Evolutionary conservation across 495 filamentous ascomycete genomes (phyloP), one percentile per base, ranked within the genome.

Genomic region (Aspergillus mulundensis): DNA sequence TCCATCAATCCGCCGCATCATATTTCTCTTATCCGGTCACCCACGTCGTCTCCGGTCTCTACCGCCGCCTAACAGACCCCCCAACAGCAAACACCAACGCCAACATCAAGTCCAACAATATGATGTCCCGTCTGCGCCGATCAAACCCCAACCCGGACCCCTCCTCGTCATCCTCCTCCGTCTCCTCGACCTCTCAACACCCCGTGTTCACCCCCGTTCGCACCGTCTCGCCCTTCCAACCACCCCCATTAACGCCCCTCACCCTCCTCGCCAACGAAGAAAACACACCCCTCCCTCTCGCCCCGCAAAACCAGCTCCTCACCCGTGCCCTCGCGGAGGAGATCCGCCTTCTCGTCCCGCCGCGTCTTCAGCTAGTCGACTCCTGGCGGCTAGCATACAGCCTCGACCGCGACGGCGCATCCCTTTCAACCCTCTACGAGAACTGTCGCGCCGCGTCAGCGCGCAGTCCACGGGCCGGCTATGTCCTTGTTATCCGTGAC

Each of bases 401-500:
- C 58, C 79, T 98, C n/a, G 92, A 96, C 60, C 85, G 92, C 70
- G 84, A 98, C 70, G 94, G 94, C 30, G 88, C 90, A 54, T 94
- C 89, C 56, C 75, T 98, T 7, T 78, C 77, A 23, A 97, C 94
- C 12, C 75, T 98, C 28, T 98, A 97, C 70, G 82, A 90, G 51
- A 86, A 87, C 59, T 89, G 84, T 62, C 77, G 79, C 23, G 68
- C 77, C 11, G 77, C 76, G 56, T 76, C 70, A 10, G 77, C 85
- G 55, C 70, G 82, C 52, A 85, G 89, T 41, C 81, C 81, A 62
- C 75, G 90, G 54, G 88, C 87, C 14, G 89, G 89, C 15, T 97
- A 93, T 63, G 89, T 97, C 43, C 75, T 98, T 15, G 88, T 93
- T 0, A 84, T 97, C 15, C 81, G 82, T 61, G 94, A 98, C 63